Percentiles rank a stretch among this genome's conserved stretches.
These are phyloP conservation scores for Parascedosporium putredinis DNA, from an alignment of 2,329 filamentous ascomycete species.

Conservation along the genomic window DNA sequence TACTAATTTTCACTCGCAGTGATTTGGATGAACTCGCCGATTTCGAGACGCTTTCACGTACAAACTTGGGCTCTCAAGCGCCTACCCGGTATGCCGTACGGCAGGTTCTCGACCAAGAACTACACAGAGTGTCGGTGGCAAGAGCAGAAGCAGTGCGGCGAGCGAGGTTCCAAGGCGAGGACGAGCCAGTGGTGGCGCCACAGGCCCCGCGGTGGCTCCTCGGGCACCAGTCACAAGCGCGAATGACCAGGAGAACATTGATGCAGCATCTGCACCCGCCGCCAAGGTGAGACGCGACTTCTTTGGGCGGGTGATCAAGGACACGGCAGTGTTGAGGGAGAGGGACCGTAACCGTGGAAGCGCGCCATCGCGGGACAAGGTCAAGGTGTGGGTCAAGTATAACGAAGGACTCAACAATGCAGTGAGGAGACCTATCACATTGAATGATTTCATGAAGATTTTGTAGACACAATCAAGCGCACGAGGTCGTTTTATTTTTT, in stretches of 20 bases:
- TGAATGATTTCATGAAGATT: constrained; percentile 53
- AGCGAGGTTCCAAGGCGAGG: constrained; percentile 49
- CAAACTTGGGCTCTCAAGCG: constrained; percentile 44
- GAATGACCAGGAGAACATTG: constrained; percentile 28
- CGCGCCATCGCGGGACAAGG: constrained; percentile 32
- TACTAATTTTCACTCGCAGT: constrained; percentile 23
- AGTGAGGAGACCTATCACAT: constrained; percentile 74
- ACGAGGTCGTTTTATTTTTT: not conserved
- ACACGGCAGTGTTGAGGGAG: constrained; percentile 26
- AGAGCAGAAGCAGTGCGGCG: constrained; percentile 58
- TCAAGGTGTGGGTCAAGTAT: constrained; percentile 73
- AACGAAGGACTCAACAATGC: constrained; percentile 90
- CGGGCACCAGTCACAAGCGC: constrained; percentile 15
- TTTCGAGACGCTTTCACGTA: constrained; percentile 58
- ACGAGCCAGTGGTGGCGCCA: constrained; percentile 18
- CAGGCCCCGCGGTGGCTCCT: constrained; percentile 11
- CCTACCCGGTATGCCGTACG: constrained; percentile 86
- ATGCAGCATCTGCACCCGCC: constrained; percentile 22
- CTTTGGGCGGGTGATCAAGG: constrained; percentile 64
- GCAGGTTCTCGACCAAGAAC: constrained; percentile 87
- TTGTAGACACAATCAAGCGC: too few relatives aligned
- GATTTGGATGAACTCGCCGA: constrained; percentile 67
- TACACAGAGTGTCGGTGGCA: constrained; percentile 58
- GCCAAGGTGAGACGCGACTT: constrained; percentile 63
- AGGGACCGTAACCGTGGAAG: constrained; percentile 27